Base-by-base conservation (phyloP, 176 grass and related monocot genomes). In the Oryza officinalis region DNA sequence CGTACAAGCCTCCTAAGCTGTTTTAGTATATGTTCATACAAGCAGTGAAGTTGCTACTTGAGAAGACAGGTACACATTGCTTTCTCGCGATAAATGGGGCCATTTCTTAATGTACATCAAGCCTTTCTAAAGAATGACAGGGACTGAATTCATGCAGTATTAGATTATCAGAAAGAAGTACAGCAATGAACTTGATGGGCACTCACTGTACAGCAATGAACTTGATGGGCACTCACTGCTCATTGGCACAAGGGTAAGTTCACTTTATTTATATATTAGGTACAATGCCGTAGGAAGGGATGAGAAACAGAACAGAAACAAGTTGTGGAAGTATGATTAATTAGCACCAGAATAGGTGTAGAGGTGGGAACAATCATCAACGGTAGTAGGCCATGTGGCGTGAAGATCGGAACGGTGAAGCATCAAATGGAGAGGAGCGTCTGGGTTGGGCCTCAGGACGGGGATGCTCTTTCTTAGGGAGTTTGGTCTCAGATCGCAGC, bases 341-440 rank as follows among this genome's bases (percentile, higher is more conserved):
- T 49, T 83, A 17, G 64, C 14, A 30, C 27, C 8, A 2, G 61
- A 61, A 26, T 25, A 57, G 35, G n/a, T 5, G 17, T 17, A 49
- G n/a, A 43, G 69, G 49, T 81, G 43, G 14, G 8, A 20, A 60
- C 10, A 0, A 4, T 13, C 65, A 91, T 98, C 83, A 98, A 4
- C 96, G 96, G 78, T 98, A 94, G 79, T 94, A 95, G 40, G 96
- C 96, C 96, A 98, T 95, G 86, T 98, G 96, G 26, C 96, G 91
- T 7, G 96, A 98, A 18, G 90, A 93, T 14, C 89, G 88, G 80
- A 98, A 98, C 66, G 92, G 95, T 61, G 95, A 95, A 23, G 69
- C 72, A 26, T 93, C 96, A 32, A 98, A 92, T 13, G 93, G 96
- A 20, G 88, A 93, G 13, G 89, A 40, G 27, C 85, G 88, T 49